These are phyloP conservation scores for Galerina sulciceps DNA, from an alignment of 768 basidiomycete genomes.

Conservation along the genomic window DNA sequence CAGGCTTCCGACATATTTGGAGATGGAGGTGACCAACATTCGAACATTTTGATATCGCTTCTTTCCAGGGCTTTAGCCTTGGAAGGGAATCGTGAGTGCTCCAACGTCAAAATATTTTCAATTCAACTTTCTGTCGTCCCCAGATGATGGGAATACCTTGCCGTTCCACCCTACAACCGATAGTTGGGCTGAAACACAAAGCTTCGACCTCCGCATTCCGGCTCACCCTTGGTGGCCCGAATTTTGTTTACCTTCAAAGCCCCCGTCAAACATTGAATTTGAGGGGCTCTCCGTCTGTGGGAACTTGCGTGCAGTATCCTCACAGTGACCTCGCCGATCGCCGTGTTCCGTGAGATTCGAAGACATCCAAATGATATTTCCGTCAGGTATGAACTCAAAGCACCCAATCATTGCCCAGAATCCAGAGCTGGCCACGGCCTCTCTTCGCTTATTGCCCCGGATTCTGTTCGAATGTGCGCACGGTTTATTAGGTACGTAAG, in stretches of 20 bases:
- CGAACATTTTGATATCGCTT: background rate
- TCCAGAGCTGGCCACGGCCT: background rate
- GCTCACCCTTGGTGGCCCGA: too few relatives aligned
- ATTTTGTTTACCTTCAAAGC: too few relatives aligned
- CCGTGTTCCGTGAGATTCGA: slow-evolving; percentile 15
- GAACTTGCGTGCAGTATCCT: background rate
- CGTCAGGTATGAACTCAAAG: background rate
- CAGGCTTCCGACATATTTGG: slow-evolving; percentile 1
- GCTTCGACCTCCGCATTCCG: too few relatives aligned
- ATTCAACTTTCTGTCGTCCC: too few relatives aligned
- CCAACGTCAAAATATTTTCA: background rate
- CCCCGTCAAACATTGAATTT: background rate
- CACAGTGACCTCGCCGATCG: slow-evolving; percentile 4
- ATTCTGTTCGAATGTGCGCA: background rate
- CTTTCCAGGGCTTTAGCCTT: background rate
- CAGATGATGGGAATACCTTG: too few relatives aligned
- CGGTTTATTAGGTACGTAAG: background rate
- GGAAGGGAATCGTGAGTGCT: background rate
- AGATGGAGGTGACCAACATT: background rate
- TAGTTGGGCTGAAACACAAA: too few relatives aligned
- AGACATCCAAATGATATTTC: background rate
- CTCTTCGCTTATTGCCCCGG: slow-evolving; percentile 2
- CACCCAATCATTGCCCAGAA: background rate
- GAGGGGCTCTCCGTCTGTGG: background rate
- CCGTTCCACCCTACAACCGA: too few relatives aligned